phyloP scores from a whole-genome alignment of 192 early-diverging fungal genomes.

The Neocallimastix lanati region DNA sequence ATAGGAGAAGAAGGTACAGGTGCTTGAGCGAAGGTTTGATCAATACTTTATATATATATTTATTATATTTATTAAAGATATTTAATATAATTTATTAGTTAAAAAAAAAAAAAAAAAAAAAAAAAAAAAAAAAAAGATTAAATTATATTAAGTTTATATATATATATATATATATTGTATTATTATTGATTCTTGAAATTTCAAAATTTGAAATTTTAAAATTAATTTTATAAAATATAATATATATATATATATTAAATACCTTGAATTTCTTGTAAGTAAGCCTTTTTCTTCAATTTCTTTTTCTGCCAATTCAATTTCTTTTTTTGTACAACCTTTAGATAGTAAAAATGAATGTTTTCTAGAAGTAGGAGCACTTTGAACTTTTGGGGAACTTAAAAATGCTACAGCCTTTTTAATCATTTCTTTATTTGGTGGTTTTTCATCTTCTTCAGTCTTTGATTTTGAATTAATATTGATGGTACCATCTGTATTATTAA shows the following conservation, averaged over 20 bases:
- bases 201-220: too few relatives aligned
- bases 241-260: too few relatives aligned
- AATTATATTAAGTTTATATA: too few relatives aligned
- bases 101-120: too few relatives aligned
- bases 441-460: background rate
- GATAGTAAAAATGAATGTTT: background rate
- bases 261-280: background rate
- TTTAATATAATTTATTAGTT: too few relatives aligned
- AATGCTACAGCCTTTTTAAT: background rate
- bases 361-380: background rate
- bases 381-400: background rate
- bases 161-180: too few relatives aligned
- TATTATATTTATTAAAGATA: too few relatives aligned
- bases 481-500: background rate
- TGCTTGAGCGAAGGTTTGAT: background rate
- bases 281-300: background rate
- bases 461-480: background rate
- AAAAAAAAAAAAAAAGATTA: too few relatives aligned
- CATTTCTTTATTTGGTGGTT: background rate
- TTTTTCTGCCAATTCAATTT: background rate
- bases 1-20: background rate
- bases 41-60: too few relatives aligned
- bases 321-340: background rate
- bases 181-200: too few relatives aligned
- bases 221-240: too few relatives aligned